A percentile compares a stretch with the other conserved stretches of the same genome.
Conservation (phyloP, 1,284 basidiomycete genomes). For the Apiotrichum brassicae region DNA sequence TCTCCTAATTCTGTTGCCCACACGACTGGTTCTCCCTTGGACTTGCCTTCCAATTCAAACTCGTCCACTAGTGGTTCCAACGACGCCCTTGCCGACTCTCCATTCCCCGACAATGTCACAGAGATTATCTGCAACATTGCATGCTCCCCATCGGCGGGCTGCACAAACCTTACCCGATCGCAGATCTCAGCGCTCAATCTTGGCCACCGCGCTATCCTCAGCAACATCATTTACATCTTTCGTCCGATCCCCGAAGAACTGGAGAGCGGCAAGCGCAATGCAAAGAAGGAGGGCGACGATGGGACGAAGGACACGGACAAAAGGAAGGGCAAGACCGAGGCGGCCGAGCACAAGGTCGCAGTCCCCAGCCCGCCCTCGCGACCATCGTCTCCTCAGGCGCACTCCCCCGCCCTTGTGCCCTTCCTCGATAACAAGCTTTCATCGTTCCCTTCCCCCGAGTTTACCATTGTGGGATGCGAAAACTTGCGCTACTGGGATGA, state of each 20-base stretch:
- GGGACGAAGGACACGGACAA: too few relatives aligned
- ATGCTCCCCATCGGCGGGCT: neutral
- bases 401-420: neutral
- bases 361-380: neutral
- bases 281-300: too few relatives aligned
- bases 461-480: slow-evolving; percentile 2
- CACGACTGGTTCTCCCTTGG: neutral
- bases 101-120: neutral
- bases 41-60: neutral
- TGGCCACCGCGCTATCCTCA: neutral
- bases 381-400: neutral
- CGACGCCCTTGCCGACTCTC: too few relatives aligned
- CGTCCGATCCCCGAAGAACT: neutral
- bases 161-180: neutral
- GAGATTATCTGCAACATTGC: slow-evolving; percentile 5
- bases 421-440: slow-evolving; percentile 2
- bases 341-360: neutral
- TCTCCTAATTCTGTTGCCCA: too few relatives aligned
- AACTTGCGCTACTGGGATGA: slow-evolving; percentile 2
- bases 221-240: slow-evolving; percentile 3
- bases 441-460: neutral
- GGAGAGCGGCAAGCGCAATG: neutral
- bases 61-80: too few relatives aligned
- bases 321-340: neutral
- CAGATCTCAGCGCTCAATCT: slow-evolving; percentile 1